Base-by-base conservation (phyloP, 2,329 filamentous ascomycete genomes). In the Xylariaceae sp. region DNA sequence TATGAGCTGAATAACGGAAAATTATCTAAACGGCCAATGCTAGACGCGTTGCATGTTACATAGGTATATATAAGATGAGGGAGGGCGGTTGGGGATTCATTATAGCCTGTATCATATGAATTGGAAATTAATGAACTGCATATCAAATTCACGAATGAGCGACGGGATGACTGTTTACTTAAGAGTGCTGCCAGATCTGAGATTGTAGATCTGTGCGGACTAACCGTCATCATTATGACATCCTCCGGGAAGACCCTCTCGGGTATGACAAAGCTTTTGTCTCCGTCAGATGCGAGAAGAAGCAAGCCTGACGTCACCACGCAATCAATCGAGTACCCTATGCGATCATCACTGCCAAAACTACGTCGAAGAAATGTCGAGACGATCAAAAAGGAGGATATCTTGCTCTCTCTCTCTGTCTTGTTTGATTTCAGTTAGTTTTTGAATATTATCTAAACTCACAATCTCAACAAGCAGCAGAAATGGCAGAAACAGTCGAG, bases 401-500 rank as follows among this genome's bases (percentile, higher is more conserved):
- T 18, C 17, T 41, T 41, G 7, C 23, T 30, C 23, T 30, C 5
- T 30, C 23, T 30, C 23, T 30, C 23, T 30, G 23, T 30, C 23
- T 30, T 18, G 17, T 18, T 18, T 18, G 17, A 18, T 18, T 30
- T 30, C 23, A 30, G 23, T 30, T 5, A 30, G 23, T 30, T 30
- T 30, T 4, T 4, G 23, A 30, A 30, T 30, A 30, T 5, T 30
- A 30, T 30, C 23, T 30, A 30, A 30, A 30, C 23, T 30, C 1
- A n/a, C 44, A 10, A 5, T 23, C 23, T 23, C 15, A 23, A 49
- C 23, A 49, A 30, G 10, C 30, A 15, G 11, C 18, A 23, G 61
- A 18, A 13, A 74, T 74, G 71, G 69, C 72, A 15, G 70, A 71
- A 50, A 75, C 73, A 7, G 59, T 69, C 34, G 67, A 72, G 3